Evolutionary conservation across 805 yeast species (phyloP), one percentile per base, ranked within the genome.

Genomic region (Spathaspora sp.): DNA sequence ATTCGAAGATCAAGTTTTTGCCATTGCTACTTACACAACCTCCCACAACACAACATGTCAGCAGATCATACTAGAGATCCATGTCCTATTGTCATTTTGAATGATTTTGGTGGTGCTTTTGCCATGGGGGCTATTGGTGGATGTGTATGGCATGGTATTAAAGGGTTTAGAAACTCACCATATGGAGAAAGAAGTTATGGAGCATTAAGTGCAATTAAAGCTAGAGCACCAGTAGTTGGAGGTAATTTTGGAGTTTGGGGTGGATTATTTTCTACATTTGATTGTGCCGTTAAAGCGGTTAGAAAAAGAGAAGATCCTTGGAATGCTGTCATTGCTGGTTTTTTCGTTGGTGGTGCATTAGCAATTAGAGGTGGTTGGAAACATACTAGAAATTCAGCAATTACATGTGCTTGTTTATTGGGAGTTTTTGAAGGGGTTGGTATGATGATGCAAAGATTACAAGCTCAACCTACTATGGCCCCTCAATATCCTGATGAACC

Each of bases 211-310:
- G 97, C 98, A 40, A 87, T 94, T 61, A 90, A 90, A 67, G 89
- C 97, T 49, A 82, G 99, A 70, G 98, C 97, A 2, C 99, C 99
- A 40, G 97, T 93, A 47, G 91, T 93, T 50, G 99, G 99, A 59
- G 99, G 99, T 66, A 94, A 94, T 73, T 93, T 94, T 65, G 99
- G 99, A 76, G 96, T 89, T 40, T 94, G 99, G 99, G 99, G 99
- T 79, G 99, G 99, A 55, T 77, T 94, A 62, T 94, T 94, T 68
- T 90, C 97, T 32, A 87, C 96, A 12, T 94, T 85, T 66, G 99
- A 94, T 72, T 94, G 99, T 78, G 81, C 92, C 14, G 96, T 94
- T 46, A 94, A 93, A 72, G 97, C 93, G 2, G 82, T 94, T 43
- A 88, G 99, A 78, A 88, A 90, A 72, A 89, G 97, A 78, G 99